phyloP scores from a whole-genome alignment of 2,329 filamentous ascomycete genomes.

The Fusarium coffeatum region DNA sequence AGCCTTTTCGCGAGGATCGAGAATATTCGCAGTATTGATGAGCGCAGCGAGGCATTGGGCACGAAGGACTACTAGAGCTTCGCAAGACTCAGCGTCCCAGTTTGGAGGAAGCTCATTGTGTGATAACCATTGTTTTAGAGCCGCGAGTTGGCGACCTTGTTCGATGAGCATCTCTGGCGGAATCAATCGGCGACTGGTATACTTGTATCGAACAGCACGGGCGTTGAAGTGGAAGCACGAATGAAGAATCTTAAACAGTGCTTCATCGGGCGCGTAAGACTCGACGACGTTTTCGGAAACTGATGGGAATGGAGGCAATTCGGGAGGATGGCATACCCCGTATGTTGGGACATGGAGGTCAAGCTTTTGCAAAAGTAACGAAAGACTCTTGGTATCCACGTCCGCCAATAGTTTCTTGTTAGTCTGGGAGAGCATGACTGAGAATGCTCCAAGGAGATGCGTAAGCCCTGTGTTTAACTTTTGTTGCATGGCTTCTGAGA shows the following conservation, averaged over 20 bases:
- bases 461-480: slow-evolving; percentile 9
- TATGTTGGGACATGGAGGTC: slow-evolving; percentile 40
- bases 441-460: slow-evolving; percentile 28
- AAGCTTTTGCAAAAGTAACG: slow-evolving; percentile 30
- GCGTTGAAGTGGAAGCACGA: slow-evolving; percentile 33
- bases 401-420: not conserved
- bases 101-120: not conserved
- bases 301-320: slow-evolving; percentile 12
- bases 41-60: slow-evolving; percentile 30
- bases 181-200: slow-evolving; percentile 14
- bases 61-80: slow-evolving; percentile 28
- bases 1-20: slow-evolving; percentile 26
- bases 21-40: slow-evolving; percentile 10
- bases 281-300: not conserved
- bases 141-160: slow-evolving; percentile 33
- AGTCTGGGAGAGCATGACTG: slow-evolving; percentile 19
- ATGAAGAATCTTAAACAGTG: slow-evolving; percentile 14
- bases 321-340: slow-evolving; percentile 9
- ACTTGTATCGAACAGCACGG: slow-evolving; percentile 28
- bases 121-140: slow-evolving; percentile 32
- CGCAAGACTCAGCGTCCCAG: not conserved
- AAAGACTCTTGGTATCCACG: slow-evolving; percentile 12
- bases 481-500: slow-evolving; percentile 27
- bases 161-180: slow-evolving; percentile 39
- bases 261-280: slow-evolving; percentile 6